phyloP scores from a whole-genome alignment of 2,329 filamentous ascomycete genomes.

The Coleophoma eucalyptorum region DNA sequence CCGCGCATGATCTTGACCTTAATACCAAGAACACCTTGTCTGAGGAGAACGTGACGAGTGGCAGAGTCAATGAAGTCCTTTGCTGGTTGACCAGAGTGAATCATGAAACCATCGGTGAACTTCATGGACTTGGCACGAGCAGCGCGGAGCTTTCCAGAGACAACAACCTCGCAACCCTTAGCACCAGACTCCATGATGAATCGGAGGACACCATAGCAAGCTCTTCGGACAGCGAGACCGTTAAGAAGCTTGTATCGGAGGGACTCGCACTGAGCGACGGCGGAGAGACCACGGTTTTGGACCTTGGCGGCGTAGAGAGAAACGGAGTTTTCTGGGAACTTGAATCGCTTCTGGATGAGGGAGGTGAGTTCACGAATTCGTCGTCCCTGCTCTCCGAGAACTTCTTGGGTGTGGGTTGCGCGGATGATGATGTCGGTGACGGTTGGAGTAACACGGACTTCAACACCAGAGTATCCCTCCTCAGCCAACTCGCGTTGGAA shows the following conservation, averaged over 20 bases:
- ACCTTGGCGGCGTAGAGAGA: constrained; percentile 99
- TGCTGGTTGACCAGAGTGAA: constrained; percentile 99
- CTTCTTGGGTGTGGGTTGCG: constrained; percentile 99
- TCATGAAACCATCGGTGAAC: constrained; percentile 99
- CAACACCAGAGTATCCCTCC: constrained; percentile 99
- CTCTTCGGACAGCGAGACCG: constrained; percentile 95
- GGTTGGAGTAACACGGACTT: constrained; percentile 99
- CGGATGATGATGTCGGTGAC: constrained; percentile 99
- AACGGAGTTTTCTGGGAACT: constrained; percentile 99
- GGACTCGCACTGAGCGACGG: constrained; percentile 99
- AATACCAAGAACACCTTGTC: constrained; percentile 99
- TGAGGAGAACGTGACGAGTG: constrained; percentile 98
- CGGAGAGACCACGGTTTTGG: constrained; percentile 99
- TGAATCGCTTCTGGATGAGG: constrained; percentile 99
- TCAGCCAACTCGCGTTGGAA: constrained; percentile 99
- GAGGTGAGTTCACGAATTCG: constrained; percentile 99
- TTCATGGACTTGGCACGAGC: constrained; percentile 99
- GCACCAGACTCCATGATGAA: constrained; percentile 99
- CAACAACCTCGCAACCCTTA: constrained; percentile 99
- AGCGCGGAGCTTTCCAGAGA: constrained; percentile 97
- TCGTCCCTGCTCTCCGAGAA: constrained; percentile 98
- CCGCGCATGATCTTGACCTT: constrained; percentile 99
- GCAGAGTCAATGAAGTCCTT: constrained; percentile 99
- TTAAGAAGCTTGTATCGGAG: constrained; percentile 99
- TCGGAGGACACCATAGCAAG: constrained; percentile 99